Evolutionary conservation across 2,329 filamentous ascomycete species (phyloP), one percentile per base, ranked within the genome.

Genomic region (Juglanconis juglandina): DNA sequence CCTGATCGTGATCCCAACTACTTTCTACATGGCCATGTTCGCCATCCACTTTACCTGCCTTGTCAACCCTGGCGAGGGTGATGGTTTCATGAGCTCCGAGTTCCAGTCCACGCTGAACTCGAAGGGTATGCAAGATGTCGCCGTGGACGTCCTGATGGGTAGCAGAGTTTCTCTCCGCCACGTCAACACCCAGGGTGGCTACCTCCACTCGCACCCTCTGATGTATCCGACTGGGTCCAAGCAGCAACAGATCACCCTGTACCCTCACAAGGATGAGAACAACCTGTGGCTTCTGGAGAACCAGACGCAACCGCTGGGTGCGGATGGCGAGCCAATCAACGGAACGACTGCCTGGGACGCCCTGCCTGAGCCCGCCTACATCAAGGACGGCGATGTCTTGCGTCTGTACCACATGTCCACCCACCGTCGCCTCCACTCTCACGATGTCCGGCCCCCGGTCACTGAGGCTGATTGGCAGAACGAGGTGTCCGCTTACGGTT

Each of bases 31-130:
- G 81, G 88, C 86, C 70, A 96, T 98, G 91, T 99, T 99, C 71
- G 93, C 86, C 56, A 96, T 99, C 69, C 95, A 99, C 80, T 99
- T 99, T 77, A 68, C 93, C 67, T 96, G 91, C 80, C 84, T 99
- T 47, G 85, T 89, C 62, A 99, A 99, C 77, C 95, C 95, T 34
- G 95, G 95, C 62, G 95, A 99, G 56, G 95, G 95, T 58, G 95
- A 99, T 75, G 95, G 95, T 58, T 99, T 99, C 81, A 99, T 99
- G 95, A 97, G 93, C 72, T 96, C 94, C 58, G 95, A 99, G 72
- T 99, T 99, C 81, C 95, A 99, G 78, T 90, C 95, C 37, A 98
- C 95, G 2, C 81, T 99, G 66, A 99, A 98, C 79, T 93, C 87
- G 70, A 99, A 98, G 81, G 88, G 86, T 56, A 99, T 99, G 95